These are phyloP conservation scores for Anaeramoeba flamelloides DNA, from an alignment of 78 protist genomes.

Conservation along the genomic window DNA sequence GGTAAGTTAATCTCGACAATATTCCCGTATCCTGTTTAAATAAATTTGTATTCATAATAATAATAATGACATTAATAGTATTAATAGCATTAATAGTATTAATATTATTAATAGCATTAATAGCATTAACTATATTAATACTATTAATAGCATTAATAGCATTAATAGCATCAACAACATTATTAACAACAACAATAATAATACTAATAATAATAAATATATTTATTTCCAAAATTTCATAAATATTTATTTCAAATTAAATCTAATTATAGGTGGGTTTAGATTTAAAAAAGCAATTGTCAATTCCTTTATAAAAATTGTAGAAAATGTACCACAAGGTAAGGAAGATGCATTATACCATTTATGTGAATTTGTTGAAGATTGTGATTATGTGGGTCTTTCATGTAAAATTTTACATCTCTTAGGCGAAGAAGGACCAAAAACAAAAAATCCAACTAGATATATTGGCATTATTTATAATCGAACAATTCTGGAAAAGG, in stretches of 20 bases:
- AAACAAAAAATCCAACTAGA: conserved; percentile 43
- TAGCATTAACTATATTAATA: no score
- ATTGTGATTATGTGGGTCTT: conserved; percentile 81
- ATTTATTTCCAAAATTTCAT: no score
- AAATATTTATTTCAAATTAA: conserved; percentile 22
- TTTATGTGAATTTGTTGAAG: conserved; percentile 92
- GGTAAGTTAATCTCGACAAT: no score
- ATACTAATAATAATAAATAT: no score
- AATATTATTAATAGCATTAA: no score
- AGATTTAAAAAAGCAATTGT: conserved; percentile 74
- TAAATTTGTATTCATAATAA: no score
- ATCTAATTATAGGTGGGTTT: conserved; percentile 68
- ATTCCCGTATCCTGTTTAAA: no score
- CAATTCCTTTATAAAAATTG: conserved; percentile 53
- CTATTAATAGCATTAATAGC: no score
- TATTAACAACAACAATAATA: no score
- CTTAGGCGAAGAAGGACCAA: conserved; percentile 77
- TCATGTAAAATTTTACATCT: conserved; percentile 61
- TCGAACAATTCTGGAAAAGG: conserved; percentile 47
- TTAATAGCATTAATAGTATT: no score
- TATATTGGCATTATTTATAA: conserved; percentile 88
- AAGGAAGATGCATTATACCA: conserved; percentile 59
- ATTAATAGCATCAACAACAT: no score
- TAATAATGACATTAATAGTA: no score
- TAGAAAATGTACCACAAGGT: conserved; percentile 58